Evolutionary conservation across 441 rosid species (phyloP).

Genomic region (Adansonia gregorii): DNA sequence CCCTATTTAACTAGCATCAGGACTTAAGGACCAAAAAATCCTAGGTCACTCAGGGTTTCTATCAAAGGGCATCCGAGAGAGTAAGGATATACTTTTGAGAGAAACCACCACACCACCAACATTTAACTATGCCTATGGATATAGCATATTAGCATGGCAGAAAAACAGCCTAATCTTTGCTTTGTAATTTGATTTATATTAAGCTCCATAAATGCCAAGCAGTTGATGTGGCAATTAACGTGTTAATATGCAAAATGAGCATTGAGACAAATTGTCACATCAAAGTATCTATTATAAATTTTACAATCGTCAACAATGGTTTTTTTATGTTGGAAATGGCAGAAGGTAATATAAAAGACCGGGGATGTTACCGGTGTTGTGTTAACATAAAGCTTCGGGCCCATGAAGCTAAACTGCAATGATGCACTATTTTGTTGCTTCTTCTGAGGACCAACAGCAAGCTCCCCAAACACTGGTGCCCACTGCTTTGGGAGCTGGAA

Average conservation of each 20-base stretch:
- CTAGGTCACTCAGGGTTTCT: not conserved
- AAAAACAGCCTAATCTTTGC: not conserved
- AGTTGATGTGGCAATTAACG: not conserved
- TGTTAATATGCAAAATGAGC: not conserved
- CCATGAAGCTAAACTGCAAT: constrained; percentile 70
- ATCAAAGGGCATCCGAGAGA: constrained; percentile 13
- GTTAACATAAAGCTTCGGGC: constrained; percentile 75
- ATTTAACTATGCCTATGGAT: not conserved
- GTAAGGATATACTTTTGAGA: constrained; percentile 12
- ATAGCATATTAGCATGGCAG: constrained; percentile 4
- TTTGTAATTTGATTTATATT: constrained; percentile 2
- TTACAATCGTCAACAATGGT: not conserved
- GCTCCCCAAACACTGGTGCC: constrained; percentile 83
- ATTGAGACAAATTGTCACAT: constrained; percentile 14
- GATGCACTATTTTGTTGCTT: constrained; percentile 57
- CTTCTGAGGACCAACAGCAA: constrained; percentile 72
- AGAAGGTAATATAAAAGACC: not conserved
- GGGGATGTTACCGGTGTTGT: constrained; percentile 52
- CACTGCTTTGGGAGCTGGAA: constrained; percentile 80
- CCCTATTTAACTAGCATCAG: not conserved
- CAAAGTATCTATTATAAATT: constrained; percentile 5
- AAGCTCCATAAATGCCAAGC: constrained; percentile 1
- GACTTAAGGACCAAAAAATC: constrained; percentile 9
- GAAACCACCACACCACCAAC: not conserved
- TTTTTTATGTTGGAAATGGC: not conserved